Evolutionary conservation across 129 eudicot species (phyloP).

Genomic region (Logfia minima): DNA sequence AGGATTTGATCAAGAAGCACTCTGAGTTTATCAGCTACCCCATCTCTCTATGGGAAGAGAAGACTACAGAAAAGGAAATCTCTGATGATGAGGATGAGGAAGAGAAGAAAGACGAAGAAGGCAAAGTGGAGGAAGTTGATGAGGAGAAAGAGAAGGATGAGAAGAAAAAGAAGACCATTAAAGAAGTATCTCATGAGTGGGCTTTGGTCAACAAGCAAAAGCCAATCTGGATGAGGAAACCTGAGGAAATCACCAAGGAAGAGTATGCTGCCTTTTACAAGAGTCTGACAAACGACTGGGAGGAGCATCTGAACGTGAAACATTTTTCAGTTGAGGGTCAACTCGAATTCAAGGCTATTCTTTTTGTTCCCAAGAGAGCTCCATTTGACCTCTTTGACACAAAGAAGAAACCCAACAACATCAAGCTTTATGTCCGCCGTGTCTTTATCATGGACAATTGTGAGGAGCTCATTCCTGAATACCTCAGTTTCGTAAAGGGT

Average conservation of each 20-base stretch:
- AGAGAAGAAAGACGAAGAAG: constrained; percentile 75
- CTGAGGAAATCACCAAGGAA: constrained; percentile 81
- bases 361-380: constrained; percentile 79
- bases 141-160: constrained; percentile 78
- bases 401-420: constrained; percentile 87
- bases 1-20: constrained; percentile 79
- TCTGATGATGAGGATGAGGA: constrained; percentile 85
- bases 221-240: constrained; percentile 94
- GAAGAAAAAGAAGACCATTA: constrained; percentile 80
- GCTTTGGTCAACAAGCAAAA: constrained; percentile 74
- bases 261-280: constrained; percentile 89
- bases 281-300: constrained; percentile 90
- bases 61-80: constrained; percentile 74
- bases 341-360: constrained; percentile 75
- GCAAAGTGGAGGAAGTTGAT: constrained; percentile 69
- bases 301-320: constrained; percentile 75
- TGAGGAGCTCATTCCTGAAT: constrained; percentile 88
- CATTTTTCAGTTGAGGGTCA: constrained; percentile 91
- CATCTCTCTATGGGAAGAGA: constrained; percentile 73
- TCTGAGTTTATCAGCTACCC: constrained; percentile 92
- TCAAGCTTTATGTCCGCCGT: constrained; percentile 90
- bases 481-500: constrained; percentile 84
- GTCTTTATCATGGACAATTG: constrained; percentile 97
- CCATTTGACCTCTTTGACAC: constrained; percentile 85
- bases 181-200: constrained; percentile 90